Percentiles rank a stretch among this genome's conserved stretches.
phyloP scores from a whole-genome alignment of 2,329 filamentous ascomycete genomes.

The Corniculantispora saksenae region DNA sequence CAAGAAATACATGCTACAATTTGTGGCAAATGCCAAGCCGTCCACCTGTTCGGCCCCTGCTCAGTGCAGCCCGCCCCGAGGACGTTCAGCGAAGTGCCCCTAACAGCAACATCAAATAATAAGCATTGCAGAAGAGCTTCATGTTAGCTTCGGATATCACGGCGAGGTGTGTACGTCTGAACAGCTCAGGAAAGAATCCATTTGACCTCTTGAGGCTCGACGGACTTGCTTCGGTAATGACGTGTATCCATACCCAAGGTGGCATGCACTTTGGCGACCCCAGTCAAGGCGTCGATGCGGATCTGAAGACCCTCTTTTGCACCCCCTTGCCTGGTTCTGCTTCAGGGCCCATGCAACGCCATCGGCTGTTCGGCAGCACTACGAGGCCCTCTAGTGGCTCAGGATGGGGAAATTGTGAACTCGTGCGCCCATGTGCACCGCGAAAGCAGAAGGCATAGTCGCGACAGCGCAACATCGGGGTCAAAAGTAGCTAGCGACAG shows the following conservation, averaged over 20 bases:
- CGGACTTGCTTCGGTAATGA: constrained; percentile 6
- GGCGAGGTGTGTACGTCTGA: not conserved
- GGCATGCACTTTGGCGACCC: not conserved
- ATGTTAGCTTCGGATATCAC: constrained; percentile 7
- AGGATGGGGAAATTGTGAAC: not conserved
- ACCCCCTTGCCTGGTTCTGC: not conserved
- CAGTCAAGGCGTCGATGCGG: not conserved
- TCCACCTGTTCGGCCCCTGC: not conserved
- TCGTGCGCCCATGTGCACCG: not conserved
- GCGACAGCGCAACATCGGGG: not conserved
- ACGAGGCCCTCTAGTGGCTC: not conserved
- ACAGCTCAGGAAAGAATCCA: not conserved
- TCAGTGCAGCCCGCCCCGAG: too few species aligned
- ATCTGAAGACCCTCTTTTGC: constrained; percentile 13
- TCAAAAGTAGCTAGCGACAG: not conserved
- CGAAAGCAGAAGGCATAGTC: not conserved
- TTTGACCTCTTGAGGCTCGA: not conserved
- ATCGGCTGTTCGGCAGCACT: constrained; percentile 15
- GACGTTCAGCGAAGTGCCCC: too few species aligned
- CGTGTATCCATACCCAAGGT: not conserved
- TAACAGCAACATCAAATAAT: too few species aligned
- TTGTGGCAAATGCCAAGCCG: too few species aligned
- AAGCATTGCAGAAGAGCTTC: too few species aligned
- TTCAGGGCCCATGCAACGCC: not conserved
- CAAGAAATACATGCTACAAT: too few species aligned